Base-by-base conservation (phyloP, 2,329 filamentous ascomycete species). In the Curvularia lunata region DNA sequence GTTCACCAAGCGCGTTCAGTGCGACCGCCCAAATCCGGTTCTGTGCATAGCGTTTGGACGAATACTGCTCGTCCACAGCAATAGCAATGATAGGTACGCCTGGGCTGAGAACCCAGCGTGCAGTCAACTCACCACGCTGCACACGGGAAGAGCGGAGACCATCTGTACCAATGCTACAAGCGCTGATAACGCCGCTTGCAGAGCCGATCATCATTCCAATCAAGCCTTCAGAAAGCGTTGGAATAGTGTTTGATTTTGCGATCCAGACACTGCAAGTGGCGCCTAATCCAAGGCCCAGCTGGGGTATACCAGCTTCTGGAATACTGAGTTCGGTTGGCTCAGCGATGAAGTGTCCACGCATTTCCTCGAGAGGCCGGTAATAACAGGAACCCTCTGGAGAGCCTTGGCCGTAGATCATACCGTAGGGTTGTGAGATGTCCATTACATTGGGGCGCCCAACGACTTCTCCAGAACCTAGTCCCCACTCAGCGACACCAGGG, bases 1-100 rank as follows among this genome's bases (percentile, higher is more conserved):
- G 81, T 75, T 99, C 95, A 1, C 95, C 95, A 8, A 99, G 81
- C 0, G 95, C 94, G 73, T 99, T 99, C 51, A 99, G 78, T n/a
- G 87, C 91, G 41, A 94, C 89, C n/a, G 91, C 92, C 92, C 92
- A 98, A 12, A 95, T 85, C 27, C 93, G 88, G 12, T 86, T 85
- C 48, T 88, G 81, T 4, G 84, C 80, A 71, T 88, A 88, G 28
- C 93, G 88, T 66, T 87, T 88, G 25, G 83, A 76, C 48, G 84
- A 93, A 75, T 92, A 95, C 51, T 86, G 86, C 27, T 97, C 92
- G 69, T 99, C 95, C 6, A 97, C 85, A 43, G 86, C 86, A 59
- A 99, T 86, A 1, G 87, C 86, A 52, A 97, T 85, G 60, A 99
- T 95, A 0, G 95, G 95, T 3, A 98, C 92, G 40, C 95, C 95